A percentile compares a stretch with the other conserved stretches of the same genome.
Evolutionary conservation across 352 stramenopile genomes (phyloP).

Genomic region (Phytophthora kernoviae): DNA sequence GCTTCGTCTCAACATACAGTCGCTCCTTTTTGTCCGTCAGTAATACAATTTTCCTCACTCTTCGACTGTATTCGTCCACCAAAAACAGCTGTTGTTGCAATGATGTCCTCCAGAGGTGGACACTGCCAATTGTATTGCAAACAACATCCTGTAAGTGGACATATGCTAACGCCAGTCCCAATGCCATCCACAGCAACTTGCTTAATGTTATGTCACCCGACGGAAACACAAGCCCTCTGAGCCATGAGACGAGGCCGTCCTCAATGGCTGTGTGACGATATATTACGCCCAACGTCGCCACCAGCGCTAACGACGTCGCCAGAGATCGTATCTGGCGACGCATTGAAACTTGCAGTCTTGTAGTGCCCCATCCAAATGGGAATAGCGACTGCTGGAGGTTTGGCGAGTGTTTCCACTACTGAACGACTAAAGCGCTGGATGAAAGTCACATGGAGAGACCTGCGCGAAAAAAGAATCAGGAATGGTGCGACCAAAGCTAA

Average conservation of each 20-base stretch:
- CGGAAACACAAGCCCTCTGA: constrained; percentile 48
- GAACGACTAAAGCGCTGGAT: too few relatives aligned
- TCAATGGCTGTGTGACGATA: not conserved
- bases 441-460: too few relatives aligned
- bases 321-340: constrained; percentile 2
- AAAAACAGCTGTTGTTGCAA: constrained; percentile 7
- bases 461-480: too few relatives aligned
- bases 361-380: too few relatives aligned
- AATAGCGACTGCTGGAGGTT: too few relatives aligned
- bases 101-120: constrained; percentile 10
- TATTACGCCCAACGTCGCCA: constrained; percentile 4
- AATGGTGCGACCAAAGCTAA: too few relatives aligned
- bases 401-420: too few relatives aligned
- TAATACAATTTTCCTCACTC: not conserved
- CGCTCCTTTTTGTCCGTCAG: not conserved
- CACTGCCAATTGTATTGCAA: too few relatives aligned
- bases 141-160: constrained; percentile 36
- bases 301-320: constrained; percentile 7
- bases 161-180: constrained; percentile 42
- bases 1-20: constrained; percentile 19
- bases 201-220: constrained; percentile 46
- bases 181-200: constrained; percentile 47
- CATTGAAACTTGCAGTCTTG: too few relatives aligned
- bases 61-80: constrained; percentile 18
- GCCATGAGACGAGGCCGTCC: not conserved